Evolutionary conservation across 1,284 basidiomycete species (phyloP).

Genomic region (Sanghuangporus weigelae): DNA sequence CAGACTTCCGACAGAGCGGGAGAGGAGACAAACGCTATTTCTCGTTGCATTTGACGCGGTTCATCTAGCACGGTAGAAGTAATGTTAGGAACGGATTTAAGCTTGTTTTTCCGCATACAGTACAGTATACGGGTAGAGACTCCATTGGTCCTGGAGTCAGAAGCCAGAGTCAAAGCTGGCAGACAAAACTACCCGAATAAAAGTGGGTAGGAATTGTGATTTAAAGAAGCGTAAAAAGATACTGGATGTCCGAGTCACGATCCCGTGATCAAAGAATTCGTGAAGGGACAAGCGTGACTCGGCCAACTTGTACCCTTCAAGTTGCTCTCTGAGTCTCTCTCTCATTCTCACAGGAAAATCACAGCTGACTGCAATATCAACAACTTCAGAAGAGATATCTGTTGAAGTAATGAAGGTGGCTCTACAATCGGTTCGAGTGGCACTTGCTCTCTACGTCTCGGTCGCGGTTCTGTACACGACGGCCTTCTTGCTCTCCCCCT

Average conservation of each 20-base stretch:
- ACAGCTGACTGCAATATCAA: not conserved
- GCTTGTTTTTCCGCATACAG: too few species aligned
- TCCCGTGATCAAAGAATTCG: too few species aligned
- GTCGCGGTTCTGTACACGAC: slow-evolving; percentile 37
- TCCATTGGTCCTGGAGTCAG: too few species aligned
- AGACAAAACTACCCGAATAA: too few species aligned
- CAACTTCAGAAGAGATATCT: not conserved
- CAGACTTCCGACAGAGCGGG: slow-evolving; percentile 4
- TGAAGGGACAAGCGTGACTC: too few species aligned
- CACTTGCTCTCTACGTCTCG: slow-evolving; percentile 28
- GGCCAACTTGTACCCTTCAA: too few species aligned
- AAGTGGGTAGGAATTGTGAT: too few species aligned
- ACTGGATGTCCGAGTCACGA: too few species aligned
- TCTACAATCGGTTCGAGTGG: slow-evolving; percentile 1
- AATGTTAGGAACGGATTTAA: not conserved
- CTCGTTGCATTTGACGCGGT: slow-evolving; percentile 1
- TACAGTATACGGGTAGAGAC: too few species aligned
- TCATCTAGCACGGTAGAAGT: not conserved
- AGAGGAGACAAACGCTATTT: not conserved
- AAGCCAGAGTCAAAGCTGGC: too few species aligned
- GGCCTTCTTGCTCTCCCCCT: slow-evolving; percentile 18
- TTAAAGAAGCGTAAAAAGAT: too few species aligned
- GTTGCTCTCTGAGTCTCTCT: too few species aligned
- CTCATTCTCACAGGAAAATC: not conserved
- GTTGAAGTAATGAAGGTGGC: not conserved